A percentile compares a stretch with the other conserved stretches of the same genome.
phyloP scores from a whole-genome alignment of 2,329 filamentous ascomycete genomes.

The Fusarium chlamydosporum region DNA sequence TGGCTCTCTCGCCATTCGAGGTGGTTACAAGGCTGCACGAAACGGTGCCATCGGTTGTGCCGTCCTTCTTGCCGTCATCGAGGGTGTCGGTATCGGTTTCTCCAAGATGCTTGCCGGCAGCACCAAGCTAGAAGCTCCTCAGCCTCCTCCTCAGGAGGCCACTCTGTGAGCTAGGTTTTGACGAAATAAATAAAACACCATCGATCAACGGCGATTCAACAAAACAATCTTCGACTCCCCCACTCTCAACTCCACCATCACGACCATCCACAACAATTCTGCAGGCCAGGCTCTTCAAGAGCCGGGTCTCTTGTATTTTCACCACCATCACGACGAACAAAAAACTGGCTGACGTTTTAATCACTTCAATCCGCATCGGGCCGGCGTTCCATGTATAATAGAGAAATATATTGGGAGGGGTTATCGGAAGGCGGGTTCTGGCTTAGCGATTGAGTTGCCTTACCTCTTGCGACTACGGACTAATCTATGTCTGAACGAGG shows the following conservation, averaged over 20 bases:
- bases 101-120: slow-evolving; percentile 93
- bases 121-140: slow-evolving; percentile 79
- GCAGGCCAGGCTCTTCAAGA: slow-evolving; percentile 17
- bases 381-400: slow-evolving; percentile 56
- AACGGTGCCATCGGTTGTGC: slow-evolving; percentile 98
- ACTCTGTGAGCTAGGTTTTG: slow-evolving; percentile 45
- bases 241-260: slow-evolving; percentile 50
- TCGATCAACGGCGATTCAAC: slow-evolving; percentile 27
- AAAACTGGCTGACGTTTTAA: slow-evolving; percentile 44
- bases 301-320: slow-evolving; percentile 43
- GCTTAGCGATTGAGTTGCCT: slow-evolving; percentile 46
- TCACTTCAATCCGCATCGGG: slow-evolving; percentile 51
- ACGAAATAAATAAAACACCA: slow-evolving; percentile 32
- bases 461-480: slow-evolving; percentile 39
- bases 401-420: slow-evolving; percentile 38
- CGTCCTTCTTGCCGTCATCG: slow-evolving; percentile 93
- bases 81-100: slow-evolving; percentile 96
- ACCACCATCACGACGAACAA: slow-evolving; percentile 36
- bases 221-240: slow-evolving; percentile 31
- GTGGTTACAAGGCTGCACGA: slow-evolving; percentile 89
- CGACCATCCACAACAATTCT: slow-evolving; percentile 26
- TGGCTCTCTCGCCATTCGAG: slow-evolving; percentile 90
- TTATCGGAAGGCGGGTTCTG: slow-evolving; percentile 42
- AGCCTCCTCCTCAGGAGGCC: slow-evolving; percentile 53
- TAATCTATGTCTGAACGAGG: slow-evolving; percentile 33